Evolutionary conservation across 371 early-diverging fungal genomes (phyloP), one percentile per base, ranked within the genome.

Genomic region (Chytridium lagenaria): DNA sequence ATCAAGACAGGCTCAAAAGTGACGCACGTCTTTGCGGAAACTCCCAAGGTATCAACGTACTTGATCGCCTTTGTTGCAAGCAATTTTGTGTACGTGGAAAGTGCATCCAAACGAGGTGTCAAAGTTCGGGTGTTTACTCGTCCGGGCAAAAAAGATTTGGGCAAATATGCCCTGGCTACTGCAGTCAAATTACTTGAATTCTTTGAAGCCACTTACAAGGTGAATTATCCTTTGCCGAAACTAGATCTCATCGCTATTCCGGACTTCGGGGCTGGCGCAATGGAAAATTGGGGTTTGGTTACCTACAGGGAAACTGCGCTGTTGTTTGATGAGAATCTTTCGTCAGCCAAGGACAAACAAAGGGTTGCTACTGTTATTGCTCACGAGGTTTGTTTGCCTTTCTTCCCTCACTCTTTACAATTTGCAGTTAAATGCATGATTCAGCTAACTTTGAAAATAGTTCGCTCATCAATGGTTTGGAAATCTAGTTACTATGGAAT

Each of bases 391-490:
- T 30, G 57, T 7, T 10, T 23, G 23, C 59, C 12, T n/a, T n/a
- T n/a, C n/a, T n/a, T n/a, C n/a, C n/a, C n/a, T n/a, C n/a, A n/a
- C n/a, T n/a, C n/a, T n/a, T n/a, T n/a, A n/a, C n/a, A n/a, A n/a
- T n/a, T n/a, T n/a, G n/a, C n/a, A n/a, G n/a, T n/a, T n/a, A n/a
- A n/a, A n/a, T n/a, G n/a, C n/a, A n/a, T n/a, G n/a, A n/a, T n/a
- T n/a, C n/a, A n/a, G 44, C 44, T 44, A 19, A 44, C 44, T 44
- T 44, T 75, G 95, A 94, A 10, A 7, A 57, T 57, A 57, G 85
- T 80, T 96, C 16, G 96, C 94, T 0, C 96, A 96, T 84, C 96
- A 95, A 89, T 95, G 95, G 94, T 96, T 96, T 82, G 97, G 97
- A 30, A 96, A 98, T 78, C 80, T 94, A 1, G 77, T 78, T 23